A percentile compares a stretch with the other conserved stretches of the same genome.
Evolutionary conservation across 1,284 basidiomycete species (phyloP).

Genomic region (Fomitopsis betulina): DNA sequence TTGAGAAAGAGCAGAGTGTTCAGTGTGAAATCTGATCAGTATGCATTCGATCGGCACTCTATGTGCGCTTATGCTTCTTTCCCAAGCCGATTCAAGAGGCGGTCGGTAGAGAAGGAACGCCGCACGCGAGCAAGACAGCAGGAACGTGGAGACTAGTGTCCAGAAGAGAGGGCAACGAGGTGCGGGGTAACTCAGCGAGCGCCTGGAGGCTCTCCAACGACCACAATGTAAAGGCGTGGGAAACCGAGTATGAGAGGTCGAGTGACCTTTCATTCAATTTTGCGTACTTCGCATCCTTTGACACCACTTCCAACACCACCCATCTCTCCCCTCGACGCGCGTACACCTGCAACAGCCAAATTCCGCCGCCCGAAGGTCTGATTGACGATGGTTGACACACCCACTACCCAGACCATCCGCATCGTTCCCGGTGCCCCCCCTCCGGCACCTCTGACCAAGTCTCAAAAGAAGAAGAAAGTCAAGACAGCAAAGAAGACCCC

Average conservation of each 20-base stretch:
- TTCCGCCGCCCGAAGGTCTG: not conserved
- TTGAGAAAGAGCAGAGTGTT: too few relatives aligned
- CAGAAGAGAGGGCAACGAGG: not conserved
- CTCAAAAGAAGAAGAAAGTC: constrained; percentile 55
- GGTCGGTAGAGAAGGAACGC: too few relatives aligned
- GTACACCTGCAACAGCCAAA: not conserved
- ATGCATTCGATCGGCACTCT: too few relatives aligned
- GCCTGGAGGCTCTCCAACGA: not conserved
- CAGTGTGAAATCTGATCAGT: too few relatives aligned
- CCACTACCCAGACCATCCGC: constrained; percentile 38
- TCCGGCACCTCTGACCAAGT: constrained; percentile 49
- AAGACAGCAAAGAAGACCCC: constrained; percentile 19
- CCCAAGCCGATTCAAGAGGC: too few relatives aligned
- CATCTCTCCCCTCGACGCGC: not conserved
- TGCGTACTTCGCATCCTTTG: not conserved
- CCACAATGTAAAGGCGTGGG: not conserved
- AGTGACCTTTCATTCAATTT: not conserved
- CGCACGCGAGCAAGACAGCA: too few relatives aligned
- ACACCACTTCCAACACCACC: not conserved
- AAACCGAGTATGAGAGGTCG: not conserved
- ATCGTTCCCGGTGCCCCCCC: constrained; percentile 73
- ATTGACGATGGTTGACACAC: constrained; percentile 42
- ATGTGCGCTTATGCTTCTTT: too few relatives aligned
- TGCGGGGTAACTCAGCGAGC: not conserved
- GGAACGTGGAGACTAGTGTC: too few relatives aligned